Percentiles rank a stretch among this genome's conserved stretches.
Evolutionary conservation across 495 filamentous ascomycete species (phyloP).

Genomic region (Penicillium verhagenii): DNA sequence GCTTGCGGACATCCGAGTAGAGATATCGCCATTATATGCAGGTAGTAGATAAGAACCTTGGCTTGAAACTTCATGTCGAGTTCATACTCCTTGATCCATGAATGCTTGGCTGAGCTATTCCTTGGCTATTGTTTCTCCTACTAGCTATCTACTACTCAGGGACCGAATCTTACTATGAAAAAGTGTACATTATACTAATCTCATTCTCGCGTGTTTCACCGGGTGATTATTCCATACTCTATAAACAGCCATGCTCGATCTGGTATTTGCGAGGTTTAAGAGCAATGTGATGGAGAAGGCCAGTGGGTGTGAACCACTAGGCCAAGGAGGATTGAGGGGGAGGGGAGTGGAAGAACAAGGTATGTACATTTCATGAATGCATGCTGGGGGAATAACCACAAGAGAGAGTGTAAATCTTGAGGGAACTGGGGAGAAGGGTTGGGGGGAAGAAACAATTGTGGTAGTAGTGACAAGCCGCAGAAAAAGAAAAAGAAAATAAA

Average conservation of each 20-base stretch:
- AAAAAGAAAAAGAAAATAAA: slow-evolving; percentile 9
- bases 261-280: slow-evolving; percentile 31
- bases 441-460: slow-evolving; percentile 5
- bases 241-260: slow-evolving; percentile 36
- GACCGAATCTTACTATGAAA: not conserved
- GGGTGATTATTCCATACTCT: slow-evolving; percentile 36
- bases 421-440: slow-evolving; percentile 14
- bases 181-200: slow-evolving; percentile 27
- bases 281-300: slow-evolving; percentile 21
- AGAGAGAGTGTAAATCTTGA: slow-evolving; percentile 12
- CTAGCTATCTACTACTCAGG: not conserved
- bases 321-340: slow-evolving; percentile 7
- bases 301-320: slow-evolving; percentile 16
- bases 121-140: not conserved
- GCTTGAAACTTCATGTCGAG: no score
- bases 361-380: slow-evolving; percentile 45
- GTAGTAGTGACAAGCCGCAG: slow-evolving; percentile 15
- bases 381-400: slow-evolving; percentile 24
- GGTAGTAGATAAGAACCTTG: no score
- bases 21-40: no score
- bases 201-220: slow-evolving; percentile 32
- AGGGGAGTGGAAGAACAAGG: slow-evolving; percentile 16
- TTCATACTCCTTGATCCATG: no score
- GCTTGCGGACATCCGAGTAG: no score
- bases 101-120: no score